Conservation (phyloP, 129 eudicot species). For the Flaveria ramosissima region DNA sequence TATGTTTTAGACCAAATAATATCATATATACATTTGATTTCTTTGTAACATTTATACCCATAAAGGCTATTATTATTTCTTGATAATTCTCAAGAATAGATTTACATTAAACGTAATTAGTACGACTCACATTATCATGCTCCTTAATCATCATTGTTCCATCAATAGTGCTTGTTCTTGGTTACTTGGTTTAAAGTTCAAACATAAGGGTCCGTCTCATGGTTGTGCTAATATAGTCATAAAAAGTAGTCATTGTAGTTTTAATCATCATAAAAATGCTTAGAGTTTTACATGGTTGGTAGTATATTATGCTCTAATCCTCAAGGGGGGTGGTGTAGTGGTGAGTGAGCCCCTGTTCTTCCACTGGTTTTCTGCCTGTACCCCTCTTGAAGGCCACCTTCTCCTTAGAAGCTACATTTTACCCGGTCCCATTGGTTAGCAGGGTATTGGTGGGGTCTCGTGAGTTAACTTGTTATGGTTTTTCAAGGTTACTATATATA, state of each 20-base stretch:
- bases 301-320: background rate
- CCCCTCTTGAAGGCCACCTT: background rate
- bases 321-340: background rate
- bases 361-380: background rate
- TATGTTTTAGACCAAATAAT: constrained; percentile 14
- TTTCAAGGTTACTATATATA: background rate
- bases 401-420: background rate
- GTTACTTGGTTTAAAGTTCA: constrained; percentile 4
- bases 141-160: constrained; percentile 12
- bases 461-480: background rate
- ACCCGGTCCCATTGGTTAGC: background rate
- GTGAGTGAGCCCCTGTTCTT: background rate
- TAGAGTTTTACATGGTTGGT: constrained; percentile 3
- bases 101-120: constrained; percentile 12
- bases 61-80: background rate
- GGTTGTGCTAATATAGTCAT: background rate
- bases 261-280: background rate
- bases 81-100: background rate
- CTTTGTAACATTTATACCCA: constrained; percentile 7
- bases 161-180: constrained; percentile 10
- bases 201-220: background rate
- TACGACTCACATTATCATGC: constrained; percentile 15
- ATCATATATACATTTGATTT: background rate
- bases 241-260: constrained; percentile 9
- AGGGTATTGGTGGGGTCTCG: background rate